These are phyloP conservation scores for Eucalyptus urophylla DNA, from an alignment of 345 rosid species.

Conservation along the genomic window DNA sequence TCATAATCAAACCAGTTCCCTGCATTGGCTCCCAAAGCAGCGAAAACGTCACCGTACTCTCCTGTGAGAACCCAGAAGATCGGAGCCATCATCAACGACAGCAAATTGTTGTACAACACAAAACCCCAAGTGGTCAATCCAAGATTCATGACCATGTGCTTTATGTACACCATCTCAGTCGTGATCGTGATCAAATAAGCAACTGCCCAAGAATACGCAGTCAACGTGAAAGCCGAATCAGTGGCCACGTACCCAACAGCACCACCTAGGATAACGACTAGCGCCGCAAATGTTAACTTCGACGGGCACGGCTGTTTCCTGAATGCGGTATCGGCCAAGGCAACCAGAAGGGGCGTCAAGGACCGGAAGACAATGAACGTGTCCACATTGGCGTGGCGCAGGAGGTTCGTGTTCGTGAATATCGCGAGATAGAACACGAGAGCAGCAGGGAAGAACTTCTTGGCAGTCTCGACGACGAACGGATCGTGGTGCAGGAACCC, in stretches of 20 bases:
- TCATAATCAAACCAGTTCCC: conserved; percentile 49
- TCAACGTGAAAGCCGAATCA: conserved; percentile 73
- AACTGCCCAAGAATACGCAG: conserved; percentile 91
- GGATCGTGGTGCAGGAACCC: conserved; percentile 80
- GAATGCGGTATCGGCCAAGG: conserved; percentile 72
- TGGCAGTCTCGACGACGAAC: conserved; percentile 69
- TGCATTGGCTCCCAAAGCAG: conserved; percentile 32
- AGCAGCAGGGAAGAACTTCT: conserved; percentile 95
- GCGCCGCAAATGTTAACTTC: conserved; percentile 53
- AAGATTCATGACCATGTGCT: conserved; percentile 88
- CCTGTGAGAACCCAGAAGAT: conserved; percentile 88
- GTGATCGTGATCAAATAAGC: conserved; percentile 87
- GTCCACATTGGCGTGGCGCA: conserved; percentile 96
- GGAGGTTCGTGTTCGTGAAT: conserved; percentile 92
- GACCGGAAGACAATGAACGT: conserved; percentile 93
- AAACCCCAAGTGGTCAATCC: conserved; percentile 98
- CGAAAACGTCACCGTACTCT: conserved; percentile 56
- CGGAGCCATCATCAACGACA: conserved; percentile 86
- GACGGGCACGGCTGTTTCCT: conserved; percentile 85
- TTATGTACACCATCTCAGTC: conserved; percentile 95
- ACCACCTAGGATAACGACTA: conserved; percentile 66
- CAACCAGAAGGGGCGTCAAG: conserved; percentile 88
- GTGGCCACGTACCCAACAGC: conserved; percentile 93
- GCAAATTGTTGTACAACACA: conserved; percentile 76
- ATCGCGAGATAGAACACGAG: conserved; percentile 85